These are phyloP conservation scores for Dalbergia oliveri DNA, from an alignment of 306 rosid genomes.

Conservation along the genomic window DNA sequence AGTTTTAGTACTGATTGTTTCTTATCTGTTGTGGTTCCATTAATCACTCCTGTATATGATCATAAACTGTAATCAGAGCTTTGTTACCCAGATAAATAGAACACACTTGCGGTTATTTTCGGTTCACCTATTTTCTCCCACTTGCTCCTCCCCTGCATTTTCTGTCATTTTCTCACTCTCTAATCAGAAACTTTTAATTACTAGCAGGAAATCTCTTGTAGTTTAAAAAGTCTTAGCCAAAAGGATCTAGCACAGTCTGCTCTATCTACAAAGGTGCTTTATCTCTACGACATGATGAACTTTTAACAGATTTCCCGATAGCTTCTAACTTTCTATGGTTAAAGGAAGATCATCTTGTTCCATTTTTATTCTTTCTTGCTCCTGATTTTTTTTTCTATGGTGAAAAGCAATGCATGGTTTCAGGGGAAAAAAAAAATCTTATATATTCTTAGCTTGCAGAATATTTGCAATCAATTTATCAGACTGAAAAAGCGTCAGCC, in stretches of 20 bases:
- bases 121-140: neutral
- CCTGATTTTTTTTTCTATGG: constrained; percentile 15
- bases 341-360: constrained; percentile 13
- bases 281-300: constrained; percentile 22
- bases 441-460: constrained; percentile 64
- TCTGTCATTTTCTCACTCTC: neutral
- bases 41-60: no score
- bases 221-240: constrained; percentile 48
- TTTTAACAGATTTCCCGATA: constrained; percentile 4
- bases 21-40: no score
- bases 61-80: no score
- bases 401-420: constrained; percentile 27
- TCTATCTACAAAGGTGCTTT: constrained; percentile 66
- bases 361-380: neutral
- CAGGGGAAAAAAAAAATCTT: neutral
- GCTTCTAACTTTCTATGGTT: constrained; percentile 22
- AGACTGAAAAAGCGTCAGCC: constrained; percentile 55
- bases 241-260: constrained; percentile 51
- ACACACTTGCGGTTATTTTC: no score
- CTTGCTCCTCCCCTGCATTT: neutral
- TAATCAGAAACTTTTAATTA: neutral
- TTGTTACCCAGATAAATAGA: no score
- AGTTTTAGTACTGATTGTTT: no score
- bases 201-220: constrained; percentile 67
- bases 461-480: constrained; percentile 37